Conservation (phyloP, 306 rosid species). For the Vigna hirtella region DNA sequence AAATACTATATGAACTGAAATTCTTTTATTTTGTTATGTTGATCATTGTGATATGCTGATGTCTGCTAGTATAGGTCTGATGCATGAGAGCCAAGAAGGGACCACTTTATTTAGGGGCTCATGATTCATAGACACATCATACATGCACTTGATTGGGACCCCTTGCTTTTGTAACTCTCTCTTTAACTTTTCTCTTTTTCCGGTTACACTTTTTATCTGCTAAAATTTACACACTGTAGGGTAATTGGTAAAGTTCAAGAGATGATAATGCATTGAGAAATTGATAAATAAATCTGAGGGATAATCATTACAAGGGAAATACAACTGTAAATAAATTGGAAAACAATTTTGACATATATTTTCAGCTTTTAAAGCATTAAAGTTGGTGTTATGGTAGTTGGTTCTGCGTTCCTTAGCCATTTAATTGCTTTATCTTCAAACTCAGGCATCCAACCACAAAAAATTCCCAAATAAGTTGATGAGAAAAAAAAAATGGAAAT, state of each 20-base stretch:
- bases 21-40: slow-evolving; percentile 38
- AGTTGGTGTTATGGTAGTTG: slow-evolving; percentile 86
- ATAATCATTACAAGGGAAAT: slow-evolving; percentile 21
- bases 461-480: slow-evolving; percentile 52
- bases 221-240: slow-evolving; percentile 14
- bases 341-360: slow-evolving; percentile 35
- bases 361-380: slow-evolving; percentile 58
- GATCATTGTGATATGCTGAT: slow-evolving; percentile 42
- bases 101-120: slow-evolving; percentile 49
- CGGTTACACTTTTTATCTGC: slow-evolving; percentile 32
- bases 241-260: slow-evolving; percentile 27
- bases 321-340: neutral
- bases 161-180: slow-evolving; percentile 42
- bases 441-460: slow-evolving; percentile 90
- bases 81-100: slow-evolving; percentile 55
- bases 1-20: neutral
- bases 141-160: slow-evolving; percentile 60
- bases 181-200: slow-evolving; percentile 38
- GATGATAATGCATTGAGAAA: neutral
- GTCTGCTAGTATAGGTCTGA: slow-evolving; percentile 49
- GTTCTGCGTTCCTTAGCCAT: slow-evolving; percentile 66
- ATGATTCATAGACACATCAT: slow-evolving; percentile 54
- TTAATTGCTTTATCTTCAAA: slow-evolving; percentile 90
- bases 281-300: neutral
- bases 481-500: slow-evolving; percentile 46